phyloP scores from a whole-genome alignment of 176 grass and related monocot genomes.

The Aegilops speltoides region DNA sequence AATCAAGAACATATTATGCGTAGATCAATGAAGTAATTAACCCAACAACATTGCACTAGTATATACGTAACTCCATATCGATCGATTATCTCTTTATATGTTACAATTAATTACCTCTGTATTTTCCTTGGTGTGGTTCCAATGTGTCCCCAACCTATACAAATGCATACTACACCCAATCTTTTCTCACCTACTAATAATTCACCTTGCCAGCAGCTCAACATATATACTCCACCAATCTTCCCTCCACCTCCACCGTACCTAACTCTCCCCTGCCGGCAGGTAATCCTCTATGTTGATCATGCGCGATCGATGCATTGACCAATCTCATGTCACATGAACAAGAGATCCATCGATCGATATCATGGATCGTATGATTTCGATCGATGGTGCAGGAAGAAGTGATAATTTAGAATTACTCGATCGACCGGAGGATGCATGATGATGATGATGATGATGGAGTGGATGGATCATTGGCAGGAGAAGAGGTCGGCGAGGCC shows the following conservation, averaged over 20 bases:
- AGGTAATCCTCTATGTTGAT: slow-evolving; percentile 26
- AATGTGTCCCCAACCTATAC: slow-evolving; percentile 36
- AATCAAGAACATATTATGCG: slow-evolving; percentile 17
- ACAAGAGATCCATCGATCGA: background rate
- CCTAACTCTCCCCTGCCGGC: background rate
- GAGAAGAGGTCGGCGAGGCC: slow-evolving; percentile 69
- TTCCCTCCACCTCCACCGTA: too few relatives aligned
- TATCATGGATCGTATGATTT: background rate
- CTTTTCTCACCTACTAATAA: slow-evolving; percentile 41
- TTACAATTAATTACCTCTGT: slow-evolving; percentile 54
- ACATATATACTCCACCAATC: slow-evolving; percentile 24
- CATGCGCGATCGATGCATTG: background rate
- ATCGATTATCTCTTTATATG: slow-evolving; percentile 33
- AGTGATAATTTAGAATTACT: background rate
- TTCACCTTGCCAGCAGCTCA: slow-evolving; percentile 38
- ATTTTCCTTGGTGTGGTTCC: slow-evolving; percentile 13
- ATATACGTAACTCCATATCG: slow-evolving; percentile 22
- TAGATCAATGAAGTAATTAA: slow-evolving; percentile 6
- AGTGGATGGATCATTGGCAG: slow-evolving; percentile 38
- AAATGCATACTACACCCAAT: slow-evolving; percentile 18
- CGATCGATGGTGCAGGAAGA: background rate
- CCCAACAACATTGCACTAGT: slow-evolving; percentile 30
- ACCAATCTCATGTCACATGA: slow-evolving; percentile 18
- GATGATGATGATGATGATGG: slow-evolving; percentile 1
- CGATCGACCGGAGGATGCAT: background rate